phyloP scores from a whole-genome alignment of 805 yeast genomes.

The Sugiyamaella chiloensis region DNA sequence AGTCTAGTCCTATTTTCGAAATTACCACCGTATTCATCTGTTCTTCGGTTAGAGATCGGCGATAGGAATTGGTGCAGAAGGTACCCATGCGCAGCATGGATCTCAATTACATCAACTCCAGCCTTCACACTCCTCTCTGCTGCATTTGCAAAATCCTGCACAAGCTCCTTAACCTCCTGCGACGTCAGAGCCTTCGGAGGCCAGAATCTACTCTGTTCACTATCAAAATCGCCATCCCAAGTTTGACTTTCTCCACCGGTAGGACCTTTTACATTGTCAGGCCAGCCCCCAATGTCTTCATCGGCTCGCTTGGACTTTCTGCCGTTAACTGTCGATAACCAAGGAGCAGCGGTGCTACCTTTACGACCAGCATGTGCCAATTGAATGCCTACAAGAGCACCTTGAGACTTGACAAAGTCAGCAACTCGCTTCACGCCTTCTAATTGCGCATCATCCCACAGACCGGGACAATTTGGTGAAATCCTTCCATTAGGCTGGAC shows the following conservation, averaged over 20 bases:
- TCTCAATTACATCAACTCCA: constrained; percentile 62
- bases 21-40: constrained; percentile 62
- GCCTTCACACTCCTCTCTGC: constrained; percentile 52
- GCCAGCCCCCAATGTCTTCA: background rate
- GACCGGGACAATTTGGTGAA: constrained; percentile 26
- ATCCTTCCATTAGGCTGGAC: constrained; percentile 41
- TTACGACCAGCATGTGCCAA: constrained; percentile 36
- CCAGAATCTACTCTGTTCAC: background rate
- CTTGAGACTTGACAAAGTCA: constrained; percentile 42
- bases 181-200: constrained; percentile 31
- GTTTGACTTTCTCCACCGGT: background rate
- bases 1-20: constrained; percentile 56
- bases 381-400: constrained; percentile 38
- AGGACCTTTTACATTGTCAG: background rate
- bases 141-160: constrained; percentile 42
- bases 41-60: constrained; percentile 47
- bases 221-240: background rate
- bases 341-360: constrained; percentile 32
- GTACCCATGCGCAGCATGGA: constrained; percentile 66
- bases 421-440: constrained; percentile 59
- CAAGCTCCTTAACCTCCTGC: constrained; percentile 41
- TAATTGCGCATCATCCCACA: constrained; percentile 27
- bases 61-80: constrained; percentile 49
- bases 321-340: background rate
- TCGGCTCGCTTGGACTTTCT: too few species aligned